phyloP scores from a whole-genome alignment of 208 protist genomes.

The Novymonas esmeraldas region DNA sequence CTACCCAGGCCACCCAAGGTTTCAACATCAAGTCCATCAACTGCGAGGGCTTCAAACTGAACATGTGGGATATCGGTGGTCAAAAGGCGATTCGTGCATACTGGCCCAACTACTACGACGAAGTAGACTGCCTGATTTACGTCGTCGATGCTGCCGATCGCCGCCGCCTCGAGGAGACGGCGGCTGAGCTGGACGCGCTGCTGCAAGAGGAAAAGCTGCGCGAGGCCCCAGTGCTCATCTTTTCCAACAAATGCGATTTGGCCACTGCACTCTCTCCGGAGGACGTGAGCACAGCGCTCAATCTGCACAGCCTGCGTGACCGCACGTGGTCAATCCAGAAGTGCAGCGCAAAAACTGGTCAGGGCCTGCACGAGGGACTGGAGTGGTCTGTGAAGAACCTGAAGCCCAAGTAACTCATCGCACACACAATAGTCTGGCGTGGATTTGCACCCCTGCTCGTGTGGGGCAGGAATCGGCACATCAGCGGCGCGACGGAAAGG shows the following conservation, averaged over 20 bases:
- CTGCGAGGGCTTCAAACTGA: conserved; percentile 97
- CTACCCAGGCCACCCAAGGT: conserved; percentile 97
- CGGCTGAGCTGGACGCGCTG: conserved; percentile 91
- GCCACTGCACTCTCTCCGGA: conserved; percentile 85
- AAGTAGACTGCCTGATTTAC: conserved; percentile 97
- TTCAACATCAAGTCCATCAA: conserved; percentile 99
- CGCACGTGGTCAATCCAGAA: conserved; percentile 92
- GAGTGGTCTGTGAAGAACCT: conserved; percentile 90
- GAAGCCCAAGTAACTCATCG: conserved; percentile 36
- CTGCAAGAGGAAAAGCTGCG: conserved; percentile 95
- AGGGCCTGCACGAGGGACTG: conserved; percentile 88
- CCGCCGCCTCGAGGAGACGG: conserved; percentile 94
- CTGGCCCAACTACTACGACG: conserved; percentile 98
- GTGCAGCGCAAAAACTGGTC: conserved; percentile 92
- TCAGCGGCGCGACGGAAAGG: background rate
- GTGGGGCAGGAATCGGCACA: too few species aligned
- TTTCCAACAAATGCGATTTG: conserved; percentile 98
- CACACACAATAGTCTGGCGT: background rate
- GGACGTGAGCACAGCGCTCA: conserved; percentile 84
- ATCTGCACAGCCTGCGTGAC: conserved; percentile 87
- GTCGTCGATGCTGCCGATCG: conserved; percentile 96
- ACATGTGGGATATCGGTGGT: conserved; percentile 98
- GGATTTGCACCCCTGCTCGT: background rate
- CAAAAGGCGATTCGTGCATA: conserved; percentile 98
- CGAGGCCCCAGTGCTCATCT: conserved; percentile 95